Percentiles rank a stretch among this genome's conserved stretches.
These are phyloP conservation scores for Alternaria postmessia DNA, from an alignment of 2,329 filamentous ascomycete species.

Conservation along the genomic window DNA sequence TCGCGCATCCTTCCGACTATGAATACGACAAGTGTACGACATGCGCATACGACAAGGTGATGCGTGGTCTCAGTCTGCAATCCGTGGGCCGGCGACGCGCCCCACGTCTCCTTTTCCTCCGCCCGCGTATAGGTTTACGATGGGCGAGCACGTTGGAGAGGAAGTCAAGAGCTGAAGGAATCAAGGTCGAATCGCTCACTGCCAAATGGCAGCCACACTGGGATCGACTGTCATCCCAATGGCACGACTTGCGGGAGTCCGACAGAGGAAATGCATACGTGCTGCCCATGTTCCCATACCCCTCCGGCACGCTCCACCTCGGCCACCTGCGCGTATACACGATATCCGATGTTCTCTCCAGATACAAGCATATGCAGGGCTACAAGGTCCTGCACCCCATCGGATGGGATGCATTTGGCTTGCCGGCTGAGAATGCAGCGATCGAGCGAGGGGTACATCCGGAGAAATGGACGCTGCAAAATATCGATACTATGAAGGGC, in stretches of 20 bases:
- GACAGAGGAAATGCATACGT: slow-evolving; percentile 67
- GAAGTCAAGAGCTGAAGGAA: slow-evolving; percentile 14
- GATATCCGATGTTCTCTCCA: slow-evolving; percentile 84
- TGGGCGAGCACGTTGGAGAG: slow-evolving; percentile 11
- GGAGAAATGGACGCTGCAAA: slow-evolving; percentile 78
- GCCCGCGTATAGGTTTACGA: slow-evolving; percentile 17
- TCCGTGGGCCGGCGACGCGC: slow-evolving; percentile 35
- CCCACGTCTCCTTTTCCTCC: slow-evolving; percentile 18
- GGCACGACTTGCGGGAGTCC: slow-evolving; percentile 18
- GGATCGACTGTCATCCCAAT: slow-evolving; percentile 35
- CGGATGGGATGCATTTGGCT: slow-evolving; percentile 92
- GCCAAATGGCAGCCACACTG: slow-evolving; percentile 64
- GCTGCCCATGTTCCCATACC: slow-evolving; percentile 92
- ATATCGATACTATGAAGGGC: slow-evolving; percentile 85
- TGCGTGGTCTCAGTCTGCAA: slow-evolving; percentile 39
- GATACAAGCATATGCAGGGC: slow-evolving; percentile 78
- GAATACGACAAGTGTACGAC: slow-evolving; percentile 9
- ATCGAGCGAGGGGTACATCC: slow-evolving; percentile 83
- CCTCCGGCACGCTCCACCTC: slow-evolving; percentile 84
- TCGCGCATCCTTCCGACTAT: slow-evolving; percentile 3
- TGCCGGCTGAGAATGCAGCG: slow-evolving; percentile 91
- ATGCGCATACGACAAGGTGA: slow-evolving; percentile 35
- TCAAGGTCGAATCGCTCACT: slow-evolving; percentile 27
- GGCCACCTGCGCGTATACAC: slow-evolving; percentile 90
- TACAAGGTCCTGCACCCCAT: slow-evolving; percentile 84